Evolutionary conservation across 805 yeast genomes (phyloP).

Genomic region (Wickerhamomyces alni): DNA sequence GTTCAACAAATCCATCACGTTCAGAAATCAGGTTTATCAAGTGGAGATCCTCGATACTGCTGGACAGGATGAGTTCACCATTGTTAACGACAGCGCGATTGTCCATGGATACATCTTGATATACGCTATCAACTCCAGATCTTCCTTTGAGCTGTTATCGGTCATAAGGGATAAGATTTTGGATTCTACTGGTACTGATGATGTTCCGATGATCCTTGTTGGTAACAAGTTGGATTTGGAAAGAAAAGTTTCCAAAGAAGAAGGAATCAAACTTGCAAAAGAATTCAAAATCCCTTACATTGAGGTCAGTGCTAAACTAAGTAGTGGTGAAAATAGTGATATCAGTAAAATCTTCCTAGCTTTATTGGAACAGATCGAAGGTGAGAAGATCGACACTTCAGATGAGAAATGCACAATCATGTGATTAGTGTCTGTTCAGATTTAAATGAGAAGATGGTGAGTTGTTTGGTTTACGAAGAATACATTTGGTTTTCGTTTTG

Average conservation of each 20-base stretch:
- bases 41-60: conserved; percentile 89
- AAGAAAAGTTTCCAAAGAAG: conserved; percentile 56
- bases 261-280: conserved; percentile 57
- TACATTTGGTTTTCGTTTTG: too few relatives aligned
- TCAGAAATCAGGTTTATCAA: conserved; percentile 69
- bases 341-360: conserved; percentile 56
- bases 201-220: conserved; percentile 72
- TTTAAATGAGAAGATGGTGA: too few relatives aligned
- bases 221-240: conserved; percentile 74
- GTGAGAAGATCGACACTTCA: conserved; percentile 47
- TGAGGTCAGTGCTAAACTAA: conserved; percentile 79
- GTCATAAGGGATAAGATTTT: conserved; percentile 79
- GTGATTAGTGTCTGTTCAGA: conserved; percentile 25
- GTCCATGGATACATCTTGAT: conserved; percentile 80
- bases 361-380: conserved; percentile 57
- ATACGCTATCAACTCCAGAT: conserved; percentile 73
- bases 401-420: conserved; percentile 46
- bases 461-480: too few relatives aligned
- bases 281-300: conserved; percentile 66
- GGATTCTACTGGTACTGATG: conserved; percentile 57
- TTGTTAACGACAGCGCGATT: conserved; percentile 70
- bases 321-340: conserved; percentile 71
- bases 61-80: conserved; percentile 86
- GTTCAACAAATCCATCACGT: conserved; percentile 61
- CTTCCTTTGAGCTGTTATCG: conserved; percentile 70